phyloP scores from a whole-genome alignment of 2,329 filamentous ascomycete genomes.

The Chrysoporthe puriensis region DNA sequence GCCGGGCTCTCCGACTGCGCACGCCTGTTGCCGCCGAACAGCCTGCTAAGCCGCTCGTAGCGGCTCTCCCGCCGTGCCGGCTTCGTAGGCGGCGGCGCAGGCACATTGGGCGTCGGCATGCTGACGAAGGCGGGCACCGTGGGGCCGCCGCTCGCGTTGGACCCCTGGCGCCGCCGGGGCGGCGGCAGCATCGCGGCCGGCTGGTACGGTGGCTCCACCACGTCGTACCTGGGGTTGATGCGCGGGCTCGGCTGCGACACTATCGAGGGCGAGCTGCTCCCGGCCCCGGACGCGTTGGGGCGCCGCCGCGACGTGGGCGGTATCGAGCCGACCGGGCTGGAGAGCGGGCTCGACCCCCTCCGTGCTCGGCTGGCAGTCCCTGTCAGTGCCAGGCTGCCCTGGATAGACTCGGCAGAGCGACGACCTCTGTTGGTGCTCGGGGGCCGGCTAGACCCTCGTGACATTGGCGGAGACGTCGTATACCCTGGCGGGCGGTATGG shows the following conservation, averaged over 20 bases:
- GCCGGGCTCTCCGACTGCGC: constrained; percentile 20
- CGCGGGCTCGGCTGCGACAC: constrained; percentile 50
- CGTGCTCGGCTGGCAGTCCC: not conserved
- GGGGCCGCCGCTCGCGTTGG: constrained; percentile 11
- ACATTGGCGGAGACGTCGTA: constrained; percentile 51
- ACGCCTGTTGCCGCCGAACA: constrained; percentile 5
- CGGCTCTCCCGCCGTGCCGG: not conserved
- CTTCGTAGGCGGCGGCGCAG: not conserved
- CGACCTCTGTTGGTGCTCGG: constrained; percentile 35
- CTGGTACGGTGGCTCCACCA: constrained; percentile 10
- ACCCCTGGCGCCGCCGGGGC: constrained; percentile 1
- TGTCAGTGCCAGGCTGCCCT: not conserved
- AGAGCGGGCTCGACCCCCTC: constrained; percentile 22
- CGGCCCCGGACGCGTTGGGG: constrained; percentile 30
- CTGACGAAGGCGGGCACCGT: constrained; percentile 1
- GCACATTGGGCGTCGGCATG: not conserved
- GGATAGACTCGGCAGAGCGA: constrained; percentile 30
- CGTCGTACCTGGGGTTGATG: constrained; percentile 28
- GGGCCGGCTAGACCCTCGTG: constrained; percentile 48
- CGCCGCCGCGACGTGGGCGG: constrained; percentile 11
- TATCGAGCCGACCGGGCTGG: constrained; percentile 17
- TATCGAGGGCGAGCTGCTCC: constrained; percentile 43
- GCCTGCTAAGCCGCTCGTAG: constrained; percentile 9
- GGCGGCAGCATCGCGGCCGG: constrained; percentile 17
- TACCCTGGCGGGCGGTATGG: constrained; percentile 32